These are phyloP conservation scores for Heritiera fomes DNA, from an alignment of 345 rosid genomes.

Conservation along the genomic window DNA sequence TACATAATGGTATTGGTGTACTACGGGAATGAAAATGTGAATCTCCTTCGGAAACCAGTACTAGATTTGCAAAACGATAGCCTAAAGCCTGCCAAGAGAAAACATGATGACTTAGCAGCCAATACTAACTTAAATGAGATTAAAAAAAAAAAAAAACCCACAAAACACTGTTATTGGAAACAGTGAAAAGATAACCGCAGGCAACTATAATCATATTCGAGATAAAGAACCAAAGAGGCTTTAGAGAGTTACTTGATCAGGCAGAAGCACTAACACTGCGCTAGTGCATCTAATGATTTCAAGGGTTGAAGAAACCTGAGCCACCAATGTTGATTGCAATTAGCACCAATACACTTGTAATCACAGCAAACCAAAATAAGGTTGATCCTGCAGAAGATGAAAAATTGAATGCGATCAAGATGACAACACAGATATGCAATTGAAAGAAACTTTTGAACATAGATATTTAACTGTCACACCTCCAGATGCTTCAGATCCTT, in stretches of 20 bases:
- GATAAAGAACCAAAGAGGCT: not conserved
- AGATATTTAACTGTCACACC: conserved; percentile 30
- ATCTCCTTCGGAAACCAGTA: conserved; percentile 27
- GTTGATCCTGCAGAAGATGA: conserved; percentile 60
- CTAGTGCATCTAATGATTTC: conserved; percentile 32
- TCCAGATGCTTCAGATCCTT: conserved; percentile 36
- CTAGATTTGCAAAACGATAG: conserved; percentile 23
- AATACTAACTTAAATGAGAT: not conserved
- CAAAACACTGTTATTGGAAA: not conserved
- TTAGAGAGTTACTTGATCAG: conserved; percentile 40
- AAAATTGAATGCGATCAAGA: conserved; percentile 21
- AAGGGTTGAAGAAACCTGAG: conserved; percentile 90
- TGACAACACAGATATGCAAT: conserved; percentile 6
- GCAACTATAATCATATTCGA: not conserved
- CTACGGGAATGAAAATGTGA: conserved; percentile 29
- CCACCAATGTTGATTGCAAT: conserved; percentile 71
- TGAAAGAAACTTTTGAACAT: not conserved
- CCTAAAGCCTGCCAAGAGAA: conserved; percentile 38
- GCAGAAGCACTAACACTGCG: conserved; percentile 26
- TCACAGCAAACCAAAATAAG: conserved; percentile 68
- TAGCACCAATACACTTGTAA: conserved; percentile 67
- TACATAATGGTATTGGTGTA: conserved; percentile 22
- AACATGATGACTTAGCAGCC: conserved; percentile 28
- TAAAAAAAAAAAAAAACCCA: not conserved
- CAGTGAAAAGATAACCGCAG: not conserved